These are phyloP conservation scores for Podospora anserina DNA, from an alignment of 495 filamentous ascomycete genomes.

Conservation along the genomic window DNA sequence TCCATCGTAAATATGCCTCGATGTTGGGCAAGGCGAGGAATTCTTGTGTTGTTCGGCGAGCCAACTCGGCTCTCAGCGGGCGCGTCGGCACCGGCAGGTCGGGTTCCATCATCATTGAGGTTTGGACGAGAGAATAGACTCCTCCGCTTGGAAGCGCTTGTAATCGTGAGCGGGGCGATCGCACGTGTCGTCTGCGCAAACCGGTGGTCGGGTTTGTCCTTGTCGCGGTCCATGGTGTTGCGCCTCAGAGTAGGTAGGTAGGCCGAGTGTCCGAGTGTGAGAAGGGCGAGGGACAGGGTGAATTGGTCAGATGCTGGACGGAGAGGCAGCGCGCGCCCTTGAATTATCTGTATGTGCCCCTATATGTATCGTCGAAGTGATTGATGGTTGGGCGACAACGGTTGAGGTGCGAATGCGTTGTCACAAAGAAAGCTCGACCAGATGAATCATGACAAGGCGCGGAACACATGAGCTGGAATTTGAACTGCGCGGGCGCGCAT, in stretches of 20 bases:
- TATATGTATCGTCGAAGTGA: background rate
- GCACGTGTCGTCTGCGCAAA: conserved; percentile 22
- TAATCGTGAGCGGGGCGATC: conserved; percentile 26
- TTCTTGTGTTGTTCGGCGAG: conserved; percentile 38
- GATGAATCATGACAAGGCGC: background rate
- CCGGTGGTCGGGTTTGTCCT: conserved; percentile 9
- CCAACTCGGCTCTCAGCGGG: conserved; percentile 21
- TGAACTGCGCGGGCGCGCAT: background rate
- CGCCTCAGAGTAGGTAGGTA: background rate
- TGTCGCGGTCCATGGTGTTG: conserved; percentile 29
- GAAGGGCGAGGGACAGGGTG: background rate
- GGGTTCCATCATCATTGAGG: conserved; percentile 19
- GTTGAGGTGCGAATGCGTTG: conserved; percentile 1
- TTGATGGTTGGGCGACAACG: background rate
- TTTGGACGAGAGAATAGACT: conserved; percentile 26
- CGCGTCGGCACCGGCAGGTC: conserved; percentile 14
- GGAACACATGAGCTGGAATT: background rate
- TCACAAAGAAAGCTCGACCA: background rate
- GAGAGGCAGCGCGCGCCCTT: background rate
- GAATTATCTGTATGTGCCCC: background rate
- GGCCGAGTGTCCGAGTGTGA: background rate
- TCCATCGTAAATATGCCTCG: conserved; percentile 35
- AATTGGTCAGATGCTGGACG: background rate
- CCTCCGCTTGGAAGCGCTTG: conserved; percentile 25
- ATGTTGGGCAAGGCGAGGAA: conserved; percentile 36